Base-by-base conservation (phyloP, 257 asterid genomes). In the Capsicum pubescens region DNA sequence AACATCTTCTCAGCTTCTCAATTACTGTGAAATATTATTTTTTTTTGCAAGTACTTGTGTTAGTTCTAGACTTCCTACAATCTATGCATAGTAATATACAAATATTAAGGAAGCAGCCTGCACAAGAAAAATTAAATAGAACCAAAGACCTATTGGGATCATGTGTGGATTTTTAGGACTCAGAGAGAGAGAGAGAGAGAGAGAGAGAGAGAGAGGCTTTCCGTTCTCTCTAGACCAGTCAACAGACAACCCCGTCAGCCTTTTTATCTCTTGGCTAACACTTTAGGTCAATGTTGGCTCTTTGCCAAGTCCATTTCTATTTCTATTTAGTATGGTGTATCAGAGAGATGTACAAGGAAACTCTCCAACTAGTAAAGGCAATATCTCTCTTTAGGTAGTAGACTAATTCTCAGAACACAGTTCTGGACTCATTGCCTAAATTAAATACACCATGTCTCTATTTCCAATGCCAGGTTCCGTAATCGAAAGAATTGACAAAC, bases 351-450 rank as follows among this genome's bases (percentile, higher is more conserved):
- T 16, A 35, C 1, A 39, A 42, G 9, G 79, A 69, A 69, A 39
- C 32, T 69, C 55, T 16, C 55, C 14, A 69, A 69, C 26, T 16
- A 42, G 55, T 39, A 69, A 44, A 69, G 14, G 15, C 15, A 42
- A 69, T 16, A 1, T 68, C 21, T 69, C 78, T 69, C 13, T 69
- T 16, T 39, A 69, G 55, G 7, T 42, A 8, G 26, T 69, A 36
- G 78, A 42, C 1, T 42, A 13, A 42, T 44, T 42, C 56, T 70
- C 56, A 9, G 9, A 70, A 39, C 56, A 44, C 8, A 42, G 35
- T 71, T 70, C 78, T 42, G 78, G 35, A 70, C 56, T 70, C 78
- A 17, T 16, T 70, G 78, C 78, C 78, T 70, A 70, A 32, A 5
- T 17, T 70, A 70, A 32, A 5, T 42, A 42, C 56, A 42, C 16